Base-by-base conservation (phyloP, 2,329 filamentous ascomycete genomes). In the Westerdykella ornata region DNA sequence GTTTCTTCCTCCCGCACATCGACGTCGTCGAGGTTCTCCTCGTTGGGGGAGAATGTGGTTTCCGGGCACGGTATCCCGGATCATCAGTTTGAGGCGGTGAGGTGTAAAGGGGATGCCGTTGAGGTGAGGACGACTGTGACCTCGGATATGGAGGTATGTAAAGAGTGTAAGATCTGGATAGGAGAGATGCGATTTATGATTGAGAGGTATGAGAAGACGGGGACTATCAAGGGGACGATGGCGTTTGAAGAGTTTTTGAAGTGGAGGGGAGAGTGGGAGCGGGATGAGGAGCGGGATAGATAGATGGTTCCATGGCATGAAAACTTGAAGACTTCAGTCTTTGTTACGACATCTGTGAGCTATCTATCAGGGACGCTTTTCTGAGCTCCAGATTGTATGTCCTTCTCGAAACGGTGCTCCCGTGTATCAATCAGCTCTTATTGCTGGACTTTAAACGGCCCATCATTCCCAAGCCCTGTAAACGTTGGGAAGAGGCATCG, bases 231-330 rank as follows among this genome's bases (percentile, higher is more conserved):
- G 16, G 60, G 59, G n/a, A 62, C 53, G 2, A 42, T 35, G 28
- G 58, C 57, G 0, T 63, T 61, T 39, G 53, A 54, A 26, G 49
- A 55, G 41, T 63, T 63, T 38, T 39, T 64, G 37, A 58, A 50
- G 14, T 18, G 14, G 17, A 33, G 31, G 31, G 14, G 17, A 8
- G 9, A 16, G 14, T n/a, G 31, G 14, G 31, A 15, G 14, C 31
- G 31, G 14, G n/a, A 30, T 30, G 28, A 9, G 9, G 28, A n/a
- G 28, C n/a, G n/a, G n/a, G n/a, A n/a, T n/a, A n/a, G n/a, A n/a
- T n/a, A n/a, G n/a, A n/a, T n/a, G n/a, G n/a, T n/a, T n/a, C n/a
- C n/a, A n/a, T n/a, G n/a, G n/a, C n/a, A n/a, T n/a, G n/a, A n/a
- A n/a, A n/a, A n/a, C n/a, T n/a, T n/a, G n/a, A n/a, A n/a, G n/a